Evolutionary conservation across 2,329 filamentous ascomycete genomes (phyloP).

Genomic region (Lachnellula occidentalis): DNA sequence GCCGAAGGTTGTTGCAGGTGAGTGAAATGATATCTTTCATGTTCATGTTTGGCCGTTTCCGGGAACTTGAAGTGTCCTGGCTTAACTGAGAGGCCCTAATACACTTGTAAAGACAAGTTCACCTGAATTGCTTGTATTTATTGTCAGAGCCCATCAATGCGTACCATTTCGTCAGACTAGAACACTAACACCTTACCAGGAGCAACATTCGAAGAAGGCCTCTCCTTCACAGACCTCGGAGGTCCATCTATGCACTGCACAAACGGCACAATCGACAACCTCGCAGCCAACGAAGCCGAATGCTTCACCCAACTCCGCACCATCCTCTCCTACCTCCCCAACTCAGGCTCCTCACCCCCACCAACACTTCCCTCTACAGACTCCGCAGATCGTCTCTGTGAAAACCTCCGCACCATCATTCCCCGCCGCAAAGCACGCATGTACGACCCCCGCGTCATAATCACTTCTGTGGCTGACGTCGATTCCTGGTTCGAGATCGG

Average conservation of each 20-base stretch:
- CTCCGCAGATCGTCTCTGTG: conserved; percentile 42
- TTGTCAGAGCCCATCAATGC: too few species aligned
- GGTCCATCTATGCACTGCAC: conserved; percentile 57
- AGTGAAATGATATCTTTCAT: not conserved
- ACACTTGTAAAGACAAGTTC: not conserved
- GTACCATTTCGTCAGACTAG: not conserved
- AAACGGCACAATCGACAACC: conserved; percentile 62
- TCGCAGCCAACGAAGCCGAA: conserved; percentile 53
- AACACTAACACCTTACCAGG: conserved; percentile 18
- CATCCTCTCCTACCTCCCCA: conserved; percentile 52
- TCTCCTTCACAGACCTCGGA: conserved; percentile 53
- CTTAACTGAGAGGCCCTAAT: not conserved
- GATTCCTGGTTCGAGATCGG: conserved; percentile 61
- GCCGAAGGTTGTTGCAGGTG: conserved; percentile 52
- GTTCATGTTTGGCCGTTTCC: not conserved
- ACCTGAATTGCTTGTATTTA: too few species aligned
- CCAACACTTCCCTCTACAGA: conserved; percentile 44
- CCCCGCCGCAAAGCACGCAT: conserved; percentile 52
- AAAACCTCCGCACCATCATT: conserved; percentile 48
- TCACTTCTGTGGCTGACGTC: conserved; percentile 49
- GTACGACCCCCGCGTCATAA: conserved; percentile 55
- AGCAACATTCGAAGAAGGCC: conserved; percentile 59
- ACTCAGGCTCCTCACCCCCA: conserved; percentile 49
- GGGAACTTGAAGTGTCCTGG: not conserved
- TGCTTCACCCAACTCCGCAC: conserved; percentile 56